Evolutionary conservation across 2,329 filamentous ascomycete genomes (phyloP).

Genomic region (Cladophialophora carrionii): DNA sequence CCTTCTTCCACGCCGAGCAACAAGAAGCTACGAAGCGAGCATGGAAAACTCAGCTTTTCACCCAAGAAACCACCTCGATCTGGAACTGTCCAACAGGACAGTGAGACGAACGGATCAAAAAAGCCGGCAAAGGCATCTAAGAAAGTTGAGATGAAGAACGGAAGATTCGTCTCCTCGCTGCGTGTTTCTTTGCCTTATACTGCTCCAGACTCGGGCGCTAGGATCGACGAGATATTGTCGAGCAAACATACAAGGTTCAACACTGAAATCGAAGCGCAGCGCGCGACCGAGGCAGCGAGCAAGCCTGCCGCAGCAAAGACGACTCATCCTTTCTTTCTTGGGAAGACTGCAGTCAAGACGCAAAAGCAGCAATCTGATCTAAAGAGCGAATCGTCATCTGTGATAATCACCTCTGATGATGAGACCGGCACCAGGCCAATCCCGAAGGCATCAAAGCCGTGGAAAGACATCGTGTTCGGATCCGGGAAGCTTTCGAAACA

Average conservation of each 20-base stretch:
- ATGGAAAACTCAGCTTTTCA: slow-evolving; percentile 46
- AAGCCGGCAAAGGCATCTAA: slow-evolving; percentile 12
- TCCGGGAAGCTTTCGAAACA: slow-evolving; percentile 23
- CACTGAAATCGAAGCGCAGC: not conserved
- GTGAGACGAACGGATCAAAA: slow-evolving; percentile 1
- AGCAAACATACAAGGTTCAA: slow-evolving; percentile 38
- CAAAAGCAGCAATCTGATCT: slow-evolving; percentile 11
- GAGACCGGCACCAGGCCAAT: slow-evolving; percentile 20
- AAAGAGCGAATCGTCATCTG: slow-evolving; percentile 23
- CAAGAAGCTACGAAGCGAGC: slow-evolving; percentile 53
- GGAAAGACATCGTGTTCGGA: slow-evolving; percentile 36
- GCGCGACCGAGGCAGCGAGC: not conserved
- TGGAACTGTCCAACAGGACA: not conserved
- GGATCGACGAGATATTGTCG: slow-evolving; percentile 64
- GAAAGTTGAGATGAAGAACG: slow-evolving; percentile 35
- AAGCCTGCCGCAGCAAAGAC: slow-evolving; percentile 45
- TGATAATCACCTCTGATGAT: slow-evolving; percentile 21
- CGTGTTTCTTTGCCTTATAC: slow-evolving; percentile 29
- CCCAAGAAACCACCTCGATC: slow-evolving; percentile 16
- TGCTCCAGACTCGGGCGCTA: slow-evolving; percentile 54
- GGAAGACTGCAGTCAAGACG: slow-evolving; percentile 50
- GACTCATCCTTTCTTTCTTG: slow-evolving; percentile 71
- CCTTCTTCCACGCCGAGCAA: slow-evolving; percentile 56
- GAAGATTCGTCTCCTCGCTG: slow-evolving; percentile 33
- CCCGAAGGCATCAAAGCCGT: slow-evolving; percentile 29